Percentiles rank a stretch among this genome's conserved stretches.
phyloP scores from a whole-genome alignment of 345 rosid genomes.

The Sisymbrium irio region DNA sequence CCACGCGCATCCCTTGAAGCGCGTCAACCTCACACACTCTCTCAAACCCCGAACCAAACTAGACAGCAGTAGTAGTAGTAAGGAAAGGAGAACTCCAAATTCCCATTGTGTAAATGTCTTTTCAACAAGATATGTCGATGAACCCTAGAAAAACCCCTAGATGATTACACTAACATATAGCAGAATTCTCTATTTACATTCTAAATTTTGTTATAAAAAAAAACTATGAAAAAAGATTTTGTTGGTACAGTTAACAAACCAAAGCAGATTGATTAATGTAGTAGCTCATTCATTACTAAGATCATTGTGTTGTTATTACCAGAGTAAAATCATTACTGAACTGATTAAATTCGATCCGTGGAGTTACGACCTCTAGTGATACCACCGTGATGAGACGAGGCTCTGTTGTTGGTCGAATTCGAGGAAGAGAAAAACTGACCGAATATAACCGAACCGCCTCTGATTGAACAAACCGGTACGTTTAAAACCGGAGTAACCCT shows the following conservation, averaged over 20 bases:
- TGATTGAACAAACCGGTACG: conserved; percentile 58
- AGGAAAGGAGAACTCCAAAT: background rate
- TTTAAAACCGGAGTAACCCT: conserved; percentile 69
- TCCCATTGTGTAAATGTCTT: conserved; percentile 21
- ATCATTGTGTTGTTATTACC: background rate
- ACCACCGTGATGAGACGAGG: background rate
- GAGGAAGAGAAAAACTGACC: conserved; percentile 58
- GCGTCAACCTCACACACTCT: conserved; percentile 11
- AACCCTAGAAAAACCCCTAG: conserved; percentile 20
- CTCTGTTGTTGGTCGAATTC: conserved; percentile 8
- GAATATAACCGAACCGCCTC: conserved; percentile 55
- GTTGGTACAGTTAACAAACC: background rate
- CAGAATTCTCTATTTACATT: conserved; percentile 10
- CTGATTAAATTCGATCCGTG: conserved; percentile 23
- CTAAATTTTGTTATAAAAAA: background rate
- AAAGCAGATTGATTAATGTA: conserved; percentile 15
- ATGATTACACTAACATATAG: background rate
- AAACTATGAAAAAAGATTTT: background rate
- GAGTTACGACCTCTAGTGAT: conserved; percentile 32
- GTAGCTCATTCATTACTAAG: no score
- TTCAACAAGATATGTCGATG: background rate
- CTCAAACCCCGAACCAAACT: background rate
- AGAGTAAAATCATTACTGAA: background rate
- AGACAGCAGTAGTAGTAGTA: background rate
- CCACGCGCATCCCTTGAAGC: conserved; percentile 14